A percentile compares a stretch with the other conserved stretches of the same genome.
Conservation (phyloP, 2,329 filamentous ascomycete species). For the Decorospora gaudefroyi region DNA sequence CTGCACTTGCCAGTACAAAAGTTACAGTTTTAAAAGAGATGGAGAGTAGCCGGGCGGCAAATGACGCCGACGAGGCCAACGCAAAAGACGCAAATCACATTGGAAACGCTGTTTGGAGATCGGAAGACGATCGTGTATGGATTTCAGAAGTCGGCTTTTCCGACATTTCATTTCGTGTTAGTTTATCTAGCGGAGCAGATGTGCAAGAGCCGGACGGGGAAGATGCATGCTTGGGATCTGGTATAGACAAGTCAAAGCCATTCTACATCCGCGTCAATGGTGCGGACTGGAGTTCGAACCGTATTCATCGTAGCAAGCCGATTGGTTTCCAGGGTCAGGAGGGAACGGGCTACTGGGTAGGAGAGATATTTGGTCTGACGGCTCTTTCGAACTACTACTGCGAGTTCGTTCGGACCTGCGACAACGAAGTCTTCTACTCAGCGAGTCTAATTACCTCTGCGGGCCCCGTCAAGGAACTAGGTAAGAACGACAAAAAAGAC, state of each 20-base stretch:
- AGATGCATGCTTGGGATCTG: slow-evolving; percentile 50
- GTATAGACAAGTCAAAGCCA: slow-evolving; percentile 70
- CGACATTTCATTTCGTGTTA: slow-evolving; percentile 76
- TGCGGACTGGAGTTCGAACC: slow-evolving; percentile 76
- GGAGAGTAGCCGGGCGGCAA: slow-evolving; percentile 73
- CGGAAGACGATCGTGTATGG: slow-evolving; percentile 74
- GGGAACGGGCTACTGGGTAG: slow-evolving; percentile 65
- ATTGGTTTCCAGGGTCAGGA: slow-evolving; percentile 53
- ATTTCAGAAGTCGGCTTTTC: slow-evolving; percentile 79
- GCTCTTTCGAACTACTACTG: slow-evolving; percentile 77
- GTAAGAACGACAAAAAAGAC: slow-evolving; percentile 44
- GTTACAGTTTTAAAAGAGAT: slow-evolving; percentile 88
- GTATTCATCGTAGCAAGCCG: slow-evolving; percentile 62
- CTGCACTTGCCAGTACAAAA: slow-evolving; percentile 91
- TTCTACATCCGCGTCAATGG: slow-evolving; percentile 81
- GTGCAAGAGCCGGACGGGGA: slow-evolving; percentile 47
- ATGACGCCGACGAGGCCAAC: slow-evolving; percentile 73
- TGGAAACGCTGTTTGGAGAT: slow-evolving; percentile 73
- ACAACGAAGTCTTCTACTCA: slow-evolving; percentile 69
- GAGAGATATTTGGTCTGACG: slow-evolving; percentile 68
- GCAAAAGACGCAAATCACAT: slow-evolving; percentile 77
- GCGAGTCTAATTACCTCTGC: slow-evolving; percentile 71
- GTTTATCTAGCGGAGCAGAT: slow-evolving; percentile 59
- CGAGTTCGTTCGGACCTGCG: slow-evolving; percentile 73
- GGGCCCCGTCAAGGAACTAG: slow-evolving; percentile 62